Base-by-base conservation (phyloP, 305 asterid genomes). In the Rubia occidens region DNA sequence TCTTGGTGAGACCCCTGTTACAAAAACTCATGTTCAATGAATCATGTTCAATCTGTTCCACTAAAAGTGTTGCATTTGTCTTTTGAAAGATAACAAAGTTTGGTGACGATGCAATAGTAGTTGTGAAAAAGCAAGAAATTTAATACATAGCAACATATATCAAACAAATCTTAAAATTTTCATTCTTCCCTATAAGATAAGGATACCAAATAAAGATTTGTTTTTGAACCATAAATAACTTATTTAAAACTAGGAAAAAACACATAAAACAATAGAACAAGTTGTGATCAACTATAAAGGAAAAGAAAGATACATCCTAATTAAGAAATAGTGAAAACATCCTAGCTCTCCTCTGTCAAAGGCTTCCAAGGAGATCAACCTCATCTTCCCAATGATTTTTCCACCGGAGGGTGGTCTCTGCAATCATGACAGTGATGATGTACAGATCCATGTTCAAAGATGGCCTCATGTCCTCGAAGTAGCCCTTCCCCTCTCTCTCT, bases 361-460 rank as follows among this genome's bases (percentile, higher is more conserved):
- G 66, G 66, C 67, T 14, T 65, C 68, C 32, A 59, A 62, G 40
- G 64, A 73, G 72, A n/a, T n/a, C n/a, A n/a, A n/a, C 47, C 54
- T 32, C 45, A 26, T 59, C 5, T 67, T 55, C 35, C 83, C 76
- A 81, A 32, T 64, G 60, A 0, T 37, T 5, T 75, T 84, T 85
- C 74, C 84, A 76, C 32, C 89, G 80, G 44, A 91, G 66, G 53
- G 98, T 91, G 45, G 96, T 91, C 72, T 89, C 90, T 3, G 95
- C 98, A 43, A 91, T 85, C 98, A 91, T 87, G 21, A 92, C 81
- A 9, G 98, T 91, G 49, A 91, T 95, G 0, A 83, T 54, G 21
- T 89, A 91, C 0, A 96, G 97, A 70, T 91, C 97, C 96, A 91
- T 91, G 76, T 91, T 91, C 0, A 96, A 91, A 44, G 97, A 87